Base-by-base conservation (phyloP, 495 filamentous ascomycete species). In the Aspergillus sclerotioniger region DNA sequence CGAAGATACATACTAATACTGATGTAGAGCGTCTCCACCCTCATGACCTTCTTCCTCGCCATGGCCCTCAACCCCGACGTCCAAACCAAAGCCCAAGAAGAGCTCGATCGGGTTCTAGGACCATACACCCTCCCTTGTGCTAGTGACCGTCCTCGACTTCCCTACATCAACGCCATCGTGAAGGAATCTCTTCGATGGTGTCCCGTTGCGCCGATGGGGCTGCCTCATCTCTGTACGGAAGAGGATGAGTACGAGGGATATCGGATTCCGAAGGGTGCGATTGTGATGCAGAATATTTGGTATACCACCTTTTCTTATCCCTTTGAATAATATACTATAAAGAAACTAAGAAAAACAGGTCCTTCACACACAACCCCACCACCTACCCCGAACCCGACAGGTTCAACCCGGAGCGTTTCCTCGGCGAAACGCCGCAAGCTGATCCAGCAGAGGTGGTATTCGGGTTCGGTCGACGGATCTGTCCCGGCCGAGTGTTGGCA, bases 401-500 rank as follows among this genome's bases (percentile, higher is more conserved):
- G 4, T 71, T 74, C 51, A 61, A 70, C 2, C 70, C 78, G 0
- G 76, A 78, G 10, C 70, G 77, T 8, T 76, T 65, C 59, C 58
- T 78, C 1, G 32, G 31, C 2, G 57, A 53, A 1, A 57, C 43
- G 0, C 64, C 71, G 0, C 71, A 74, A 19, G 49, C 53, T 0
- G 64, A 68, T 32, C 71, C 73, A 0, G 46, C 56, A 0, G 19
- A 7, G 0, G 75, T 76, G 44, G 75, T 69, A 0, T 87, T 84
- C 59, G 84, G 85, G 1, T 82, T 78, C 3, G 86, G 86, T 0
- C 74, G 84, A 5, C 71, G 85, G 3, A 73, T 85, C 16, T 88
- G 86, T 60, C 77, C 80, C 0, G 85, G 84, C 1, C 80, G 80
- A 8, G 71, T 80, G 44, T 64, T 88, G 7, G 86, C 84, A 0